Conservation (phyloP, 1,284 basidiomycete genomes). For the Austroboletus niveus region DNA sequence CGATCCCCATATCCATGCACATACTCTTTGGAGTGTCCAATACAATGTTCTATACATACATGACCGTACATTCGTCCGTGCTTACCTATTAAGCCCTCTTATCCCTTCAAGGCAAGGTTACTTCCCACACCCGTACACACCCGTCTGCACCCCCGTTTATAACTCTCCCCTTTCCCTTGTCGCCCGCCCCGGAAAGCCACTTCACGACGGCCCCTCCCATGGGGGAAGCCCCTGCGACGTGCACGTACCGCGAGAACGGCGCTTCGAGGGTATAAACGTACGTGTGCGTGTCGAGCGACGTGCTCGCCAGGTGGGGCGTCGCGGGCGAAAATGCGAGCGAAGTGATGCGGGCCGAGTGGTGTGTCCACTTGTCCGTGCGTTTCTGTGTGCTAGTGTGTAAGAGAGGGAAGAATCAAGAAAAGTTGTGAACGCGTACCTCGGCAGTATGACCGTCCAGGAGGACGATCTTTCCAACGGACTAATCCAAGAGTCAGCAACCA, state of each 20-base stretch:
- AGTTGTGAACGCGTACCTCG: constrained; percentile 41
- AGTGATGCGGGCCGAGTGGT: constrained; percentile 83
- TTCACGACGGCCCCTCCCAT: constrained; percentile 80
- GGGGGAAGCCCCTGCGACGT: constrained; percentile 82
- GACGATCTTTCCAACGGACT: constrained; percentile 76
- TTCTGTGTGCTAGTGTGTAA: constrained; percentile 1
- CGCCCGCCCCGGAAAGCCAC: constrained; percentile 54
- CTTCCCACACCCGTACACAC: constrained; percentile 75
- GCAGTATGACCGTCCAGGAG: constrained; percentile 68
- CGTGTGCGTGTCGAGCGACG: constrained; percentile 88
- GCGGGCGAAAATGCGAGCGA: constrained; percentile 56
- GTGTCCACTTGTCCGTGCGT: constrained; percentile 67
- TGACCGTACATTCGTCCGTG: too few species aligned
- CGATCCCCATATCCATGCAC: too few species aligned
- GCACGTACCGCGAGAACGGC: constrained; percentile 69
- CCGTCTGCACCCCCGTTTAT: constrained; percentile 84
- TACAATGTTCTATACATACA: too few species aligned
- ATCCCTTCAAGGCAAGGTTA: constrained; percentile 45
- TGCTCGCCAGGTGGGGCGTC: constrained; percentile 68
- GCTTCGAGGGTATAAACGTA: constrained; percentile 86
- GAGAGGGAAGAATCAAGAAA: not conserved
- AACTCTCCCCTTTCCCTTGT: constrained; percentile 43
- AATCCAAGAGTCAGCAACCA: not conserved
- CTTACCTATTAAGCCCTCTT: not conserved
- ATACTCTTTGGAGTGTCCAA: too few species aligned